These are phyloP conservation scores for Entomophthora muscae DNA, from an alignment of 371 early-diverging fungal species.

Conservation along the genomic window DNA sequence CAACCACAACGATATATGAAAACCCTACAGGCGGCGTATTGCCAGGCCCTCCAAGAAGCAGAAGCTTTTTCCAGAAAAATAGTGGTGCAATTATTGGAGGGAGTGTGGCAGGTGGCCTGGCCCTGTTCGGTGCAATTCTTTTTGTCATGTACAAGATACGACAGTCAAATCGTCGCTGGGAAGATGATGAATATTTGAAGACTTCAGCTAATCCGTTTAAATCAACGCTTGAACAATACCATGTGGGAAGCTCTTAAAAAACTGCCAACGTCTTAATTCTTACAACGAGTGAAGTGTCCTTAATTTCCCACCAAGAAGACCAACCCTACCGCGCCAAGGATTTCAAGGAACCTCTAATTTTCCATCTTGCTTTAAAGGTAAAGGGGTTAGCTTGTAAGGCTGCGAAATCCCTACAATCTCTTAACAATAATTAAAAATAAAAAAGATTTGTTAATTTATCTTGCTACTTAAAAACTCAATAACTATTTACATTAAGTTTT, in stretches of 20 bases:
- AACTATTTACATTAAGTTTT: too few relatives aligned
- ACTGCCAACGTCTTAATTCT: too few relatives aligned
- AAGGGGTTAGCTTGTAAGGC: too few relatives aligned
- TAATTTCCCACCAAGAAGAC: too few relatives aligned
- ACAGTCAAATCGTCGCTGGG: constrained; percentile 6
- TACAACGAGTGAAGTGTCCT: too few relatives aligned
- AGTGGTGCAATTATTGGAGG: constrained; percentile 3
- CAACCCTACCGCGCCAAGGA: too few relatives aligned
- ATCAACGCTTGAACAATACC: constrained; percentile 8
- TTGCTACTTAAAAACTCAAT: too few relatives aligned
- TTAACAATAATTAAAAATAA: too few relatives aligned
- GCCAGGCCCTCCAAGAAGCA: not conserved
- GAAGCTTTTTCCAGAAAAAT: not conserved
- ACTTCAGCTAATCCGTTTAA: constrained; percentile 4
- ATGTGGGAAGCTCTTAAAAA: not conserved
- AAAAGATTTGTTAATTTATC: too few relatives aligned
- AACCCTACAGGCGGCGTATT: not conserved
- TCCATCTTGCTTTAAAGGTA: too few relatives aligned
- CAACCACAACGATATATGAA: not conserved
- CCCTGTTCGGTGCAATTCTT: not conserved
- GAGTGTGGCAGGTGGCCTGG: constrained; percentile 1
- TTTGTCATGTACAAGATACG: constrained; percentile 5
- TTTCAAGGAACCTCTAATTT: too few relatives aligned
- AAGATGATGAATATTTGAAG: constrained; percentile 7
- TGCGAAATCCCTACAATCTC: too few relatives aligned